phyloP scores from a whole-genome alignment of 495 filamentous ascomycete species.

The Penicillium coffeae region DNA sequence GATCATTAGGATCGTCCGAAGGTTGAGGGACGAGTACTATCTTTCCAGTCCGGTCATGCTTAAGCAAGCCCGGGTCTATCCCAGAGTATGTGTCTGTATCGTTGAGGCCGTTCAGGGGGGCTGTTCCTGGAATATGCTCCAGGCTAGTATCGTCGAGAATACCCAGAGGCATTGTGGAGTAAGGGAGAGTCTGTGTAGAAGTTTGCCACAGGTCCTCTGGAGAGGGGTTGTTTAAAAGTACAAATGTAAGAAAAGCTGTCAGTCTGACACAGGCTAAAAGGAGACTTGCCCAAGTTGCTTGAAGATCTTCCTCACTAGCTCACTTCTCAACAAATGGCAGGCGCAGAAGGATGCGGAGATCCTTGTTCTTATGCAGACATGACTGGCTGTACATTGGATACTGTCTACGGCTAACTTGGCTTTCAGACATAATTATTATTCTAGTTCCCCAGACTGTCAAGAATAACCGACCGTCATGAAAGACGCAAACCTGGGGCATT shows the following conservation, averaged over 20 bases:
- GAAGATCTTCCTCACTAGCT: not conserved
- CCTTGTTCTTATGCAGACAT: too few relatives aligned
- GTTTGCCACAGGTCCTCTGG: not conserved
- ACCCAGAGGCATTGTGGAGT: conserved; percentile 61
- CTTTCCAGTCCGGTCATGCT: conserved; percentile 38
- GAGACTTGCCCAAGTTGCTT: not conserved
- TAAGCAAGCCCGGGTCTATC: conserved; percentile 35
- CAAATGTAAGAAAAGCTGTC: not conserved
- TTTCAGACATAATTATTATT: too few relatives aligned
- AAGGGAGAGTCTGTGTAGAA: not conserved
- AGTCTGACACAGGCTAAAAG: not conserved
- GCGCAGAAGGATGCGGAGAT: too few relatives aligned
- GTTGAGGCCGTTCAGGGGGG: conserved; percentile 23
- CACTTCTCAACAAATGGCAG: too few relatives aligned
- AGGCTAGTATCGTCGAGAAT: conserved; percentile 61
- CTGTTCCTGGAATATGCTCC: conserved; percentile 61
- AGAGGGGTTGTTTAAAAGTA: not conserved
- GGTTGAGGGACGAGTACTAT: conserved; percentile 48
- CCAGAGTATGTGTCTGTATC: conserved; percentile 21
- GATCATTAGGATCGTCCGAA: conserved; percentile 44
- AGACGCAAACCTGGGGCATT: too few relatives aligned
- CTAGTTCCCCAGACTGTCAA: too few relatives aligned
- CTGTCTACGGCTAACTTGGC: too few relatives aligned
- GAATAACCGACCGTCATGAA: too few relatives aligned
- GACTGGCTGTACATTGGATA: too few relatives aligned